phyloP scores from a whole-genome alignment of 306 rosid genomes.

The Ammopiptanthus mongolicus region DNA sequence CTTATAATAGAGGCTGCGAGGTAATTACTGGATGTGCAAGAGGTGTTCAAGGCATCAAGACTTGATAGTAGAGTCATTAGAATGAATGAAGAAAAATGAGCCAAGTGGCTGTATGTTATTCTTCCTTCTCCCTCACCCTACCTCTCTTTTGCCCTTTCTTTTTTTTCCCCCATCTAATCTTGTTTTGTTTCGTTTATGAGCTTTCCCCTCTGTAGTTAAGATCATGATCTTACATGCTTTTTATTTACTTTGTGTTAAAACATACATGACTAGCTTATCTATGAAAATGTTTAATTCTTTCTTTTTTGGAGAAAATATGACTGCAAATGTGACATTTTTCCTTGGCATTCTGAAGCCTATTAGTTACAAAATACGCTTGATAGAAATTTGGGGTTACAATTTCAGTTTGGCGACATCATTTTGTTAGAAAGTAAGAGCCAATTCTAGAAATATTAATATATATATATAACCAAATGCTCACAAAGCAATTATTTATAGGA shows the following conservation, averaged over 20 bases:
- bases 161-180: background rate
- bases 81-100: background rate
- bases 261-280: constrained; percentile 7
- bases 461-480: background rate
- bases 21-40: constrained; percentile 83
- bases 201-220: constrained; percentile 19
- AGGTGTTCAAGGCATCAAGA: constrained; percentile 37
- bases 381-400: background rate
- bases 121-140: background rate
- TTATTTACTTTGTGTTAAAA: background rate
- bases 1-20: constrained; percentile 80
- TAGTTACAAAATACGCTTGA: background rate
- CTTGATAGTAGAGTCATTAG: background rate
- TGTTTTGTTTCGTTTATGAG: background rate
- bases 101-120: background rate
- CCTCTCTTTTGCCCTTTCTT: background rate
- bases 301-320: background rate
- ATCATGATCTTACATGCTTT: constrained; percentile 21
- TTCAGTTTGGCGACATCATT: background rate
- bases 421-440: constrained; percentile 7
- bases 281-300: constrained; percentile 21
- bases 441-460: background rate
- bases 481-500: background rate
- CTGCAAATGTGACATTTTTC: background rate
- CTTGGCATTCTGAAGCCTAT: background rate